phyloP scores from a whole-genome alignment of 2,329 filamentous ascomycete species.

The Leptosphaerulina australis region DNA sequence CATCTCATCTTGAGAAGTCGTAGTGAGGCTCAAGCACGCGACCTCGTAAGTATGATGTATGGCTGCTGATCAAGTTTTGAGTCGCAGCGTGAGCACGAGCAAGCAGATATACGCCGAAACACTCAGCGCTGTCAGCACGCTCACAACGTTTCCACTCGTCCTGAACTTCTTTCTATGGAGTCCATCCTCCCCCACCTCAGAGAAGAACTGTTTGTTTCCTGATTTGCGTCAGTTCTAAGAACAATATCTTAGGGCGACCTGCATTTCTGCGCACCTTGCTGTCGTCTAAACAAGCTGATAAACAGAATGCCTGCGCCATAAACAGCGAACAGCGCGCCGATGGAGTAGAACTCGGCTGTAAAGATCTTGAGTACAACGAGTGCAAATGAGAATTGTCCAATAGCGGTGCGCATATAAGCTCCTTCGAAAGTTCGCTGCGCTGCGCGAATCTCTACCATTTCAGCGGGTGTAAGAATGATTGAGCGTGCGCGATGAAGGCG shows the following conservation, averaged over 20 bases:
- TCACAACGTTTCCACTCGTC: conserved; percentile 70
- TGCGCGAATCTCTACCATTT: conserved; percentile 92
- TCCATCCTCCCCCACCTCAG: conserved; percentile 64
- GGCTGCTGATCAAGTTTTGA: conserved; percentile 43
- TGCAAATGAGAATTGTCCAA: conserved; percentile 93
- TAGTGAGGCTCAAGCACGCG: conserved; percentile 5
- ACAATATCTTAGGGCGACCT: too few relatives aligned
- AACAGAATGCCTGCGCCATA: conserved; percentile 86
- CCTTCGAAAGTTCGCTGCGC: conserved; percentile 97
- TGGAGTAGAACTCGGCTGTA: conserved; percentile 93
- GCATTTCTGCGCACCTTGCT: conserved; percentile 65
- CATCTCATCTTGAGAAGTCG: not conserved
- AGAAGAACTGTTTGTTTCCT: conserved; percentile 90
- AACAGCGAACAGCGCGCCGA: conserved; percentile 92
- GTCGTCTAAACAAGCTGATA: conserved; percentile 82
- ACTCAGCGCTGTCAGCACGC: conserved; percentile 66
- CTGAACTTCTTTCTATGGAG: conserved; percentile 66
- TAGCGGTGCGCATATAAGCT: conserved; percentile 91
- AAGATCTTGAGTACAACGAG: conserved; percentile 97
- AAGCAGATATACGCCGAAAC: conserved; percentile 66
- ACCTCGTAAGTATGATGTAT: conserved; percentile 6
- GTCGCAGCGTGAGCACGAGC: conserved; percentile 63
- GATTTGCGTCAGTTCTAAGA: conserved; percentile 23
- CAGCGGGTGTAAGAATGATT: conserved; percentile 78
- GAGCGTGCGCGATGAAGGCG: conserved; percentile 84